Evolutionary conservation across 148 eudicot species (phyloP), one percentile per base, ranked within the genome.

Genomic region (Persicaria tinctoria): DNA sequence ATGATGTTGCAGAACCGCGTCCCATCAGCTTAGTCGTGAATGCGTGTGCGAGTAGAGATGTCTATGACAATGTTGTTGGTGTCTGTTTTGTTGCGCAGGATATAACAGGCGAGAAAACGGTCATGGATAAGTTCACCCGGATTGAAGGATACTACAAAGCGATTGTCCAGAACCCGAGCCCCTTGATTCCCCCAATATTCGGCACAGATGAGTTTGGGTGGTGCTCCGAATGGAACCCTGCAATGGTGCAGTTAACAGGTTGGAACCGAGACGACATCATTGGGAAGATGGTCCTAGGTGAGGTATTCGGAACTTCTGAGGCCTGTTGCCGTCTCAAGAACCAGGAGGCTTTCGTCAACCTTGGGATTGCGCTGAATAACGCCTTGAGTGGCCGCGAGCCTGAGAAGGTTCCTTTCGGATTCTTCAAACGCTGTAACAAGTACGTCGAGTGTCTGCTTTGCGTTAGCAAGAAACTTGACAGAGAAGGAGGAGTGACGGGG

Each of bases 61-160:
- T 90, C n/a, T 76, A 75, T 49, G 90, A 87, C 55, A 78, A 74
- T 63, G 93, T 91, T 4, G 85, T 92, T 5, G 97, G 98, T 51
- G 93, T 94, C 5, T 94, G 97, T 71, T 90, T 92, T 70, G 84
- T 94, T 38, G 98, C 96, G 48, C 96, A 90, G 71, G 97, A 94
- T 79, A 83, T 94, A 78, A 94, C 97, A 14, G 81, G 82, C 14
- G 96, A 94, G 73, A 90, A 90, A 82, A 79, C 77, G 11, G 91
- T 94, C 38, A 87, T 90, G 96, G 98, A 94, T 83, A 94, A 94
- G 82, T 94, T 94, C 88, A 94, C 93, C 5, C 82, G 87, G 70
- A 89, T 94, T 16, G 90, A 94, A 82, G 98, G 98, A 3, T 97
- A 94, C 80, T 94, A 94, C 85, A 87, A 85, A 76, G 93, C 98